Evolutionary conservation across 257 asterid genomes (phyloP).

Genomic region (Scutellaria barbata): DNA sequence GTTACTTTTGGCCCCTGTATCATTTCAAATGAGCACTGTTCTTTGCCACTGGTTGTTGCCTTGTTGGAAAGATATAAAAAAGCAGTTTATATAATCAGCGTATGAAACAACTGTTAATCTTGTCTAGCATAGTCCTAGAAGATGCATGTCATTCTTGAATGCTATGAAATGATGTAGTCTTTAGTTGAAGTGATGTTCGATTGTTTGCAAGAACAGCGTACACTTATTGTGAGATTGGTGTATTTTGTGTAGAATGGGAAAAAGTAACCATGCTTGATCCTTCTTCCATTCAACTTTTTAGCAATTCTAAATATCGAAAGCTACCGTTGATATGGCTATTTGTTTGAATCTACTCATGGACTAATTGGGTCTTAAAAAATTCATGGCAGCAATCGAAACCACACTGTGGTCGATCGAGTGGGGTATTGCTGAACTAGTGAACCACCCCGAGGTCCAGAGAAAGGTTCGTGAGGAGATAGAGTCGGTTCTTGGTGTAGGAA

Average conservation of each 20-base stretch:
- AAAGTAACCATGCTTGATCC: background rate
- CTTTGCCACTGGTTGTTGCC: background rate
- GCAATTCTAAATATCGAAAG: background rate
- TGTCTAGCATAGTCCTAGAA: background rate
- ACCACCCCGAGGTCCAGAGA: constrained; percentile 64
- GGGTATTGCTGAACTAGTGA: constrained; percentile 74
- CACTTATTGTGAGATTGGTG: background rate
- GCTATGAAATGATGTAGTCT: background rate
- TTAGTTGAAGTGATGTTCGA: too few relatives aligned
- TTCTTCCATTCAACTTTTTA: background rate
- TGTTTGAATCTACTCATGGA: background rate
- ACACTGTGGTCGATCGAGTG: constrained; percentile 79
- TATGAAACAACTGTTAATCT: background rate
- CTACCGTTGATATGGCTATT: background rate
- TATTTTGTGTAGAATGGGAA: background rate
- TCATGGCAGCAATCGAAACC: constrained; percentile 65
- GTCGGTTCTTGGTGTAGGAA: constrained; percentile 59
- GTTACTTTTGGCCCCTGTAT: background rate
- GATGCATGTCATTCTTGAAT: background rate
- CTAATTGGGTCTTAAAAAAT: background rate
- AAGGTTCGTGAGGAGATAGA: constrained; percentile 65
- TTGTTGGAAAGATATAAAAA: background rate
- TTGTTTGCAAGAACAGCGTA: too few relatives aligned
- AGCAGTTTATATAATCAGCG: background rate
- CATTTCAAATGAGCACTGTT: background rate